Conservation (phyloP, 2,329 filamentous ascomycete genomes). For the Aspergillus sp. region DNA sequence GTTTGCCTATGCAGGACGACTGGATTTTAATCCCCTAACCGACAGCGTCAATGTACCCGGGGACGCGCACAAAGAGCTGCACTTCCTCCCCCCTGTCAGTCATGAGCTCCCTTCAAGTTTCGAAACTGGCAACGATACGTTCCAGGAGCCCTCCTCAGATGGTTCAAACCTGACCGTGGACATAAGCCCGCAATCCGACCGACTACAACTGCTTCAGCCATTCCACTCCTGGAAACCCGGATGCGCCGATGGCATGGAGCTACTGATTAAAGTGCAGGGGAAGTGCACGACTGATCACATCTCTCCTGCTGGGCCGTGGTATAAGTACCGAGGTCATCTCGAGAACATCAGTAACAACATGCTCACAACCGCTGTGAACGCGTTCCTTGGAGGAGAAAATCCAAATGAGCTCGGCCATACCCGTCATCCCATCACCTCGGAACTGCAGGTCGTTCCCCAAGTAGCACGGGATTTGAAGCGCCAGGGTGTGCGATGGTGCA, state of each 20-base stretch:
- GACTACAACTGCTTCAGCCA: slow-evolving; percentile 19
- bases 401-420: slow-evolving; percentile 27
- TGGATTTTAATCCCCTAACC: slow-evolving; percentile 20
- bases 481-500: slow-evolving; percentile 90
- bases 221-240: slow-evolving; percentile 48
- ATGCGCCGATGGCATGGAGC: slow-evolving; percentile 71
- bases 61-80: slow-evolving; percentile 45
- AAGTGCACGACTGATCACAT: slow-evolving; percentile 96
- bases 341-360: slow-evolving; percentile 99
- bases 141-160: slow-evolving; percentile 16
- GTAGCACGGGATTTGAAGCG: slow-evolving; percentile 95
- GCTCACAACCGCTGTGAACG: slow-evolving; percentile 94
- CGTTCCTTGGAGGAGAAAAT: slow-evolving; percentile 34
- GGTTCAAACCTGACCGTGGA: slow-evolving; percentile 9
- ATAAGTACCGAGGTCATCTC: slow-evolving; percentile 97
- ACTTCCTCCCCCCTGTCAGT: slow-evolving; percentile 90
- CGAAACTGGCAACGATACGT: slow-evolving; percentile 73
- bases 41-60: slow-evolving; percentile 5
- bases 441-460: slow-evolving; percentile 79
- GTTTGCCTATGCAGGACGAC: slow-evolving; percentile 69
- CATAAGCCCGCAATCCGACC: slow-evolving; percentile 16
- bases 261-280: slow-evolving; percentile 89
- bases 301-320: slow-evolving; percentile 80
- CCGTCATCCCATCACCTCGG: slow-evolving; percentile 67
- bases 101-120: slow-evolving; percentile 75